Percentiles rank a stretch among this genome's conserved stretches.
Conservation (phyloP, 108 stramenopile species). For the Fistulifera pelliculosa region DNA sequence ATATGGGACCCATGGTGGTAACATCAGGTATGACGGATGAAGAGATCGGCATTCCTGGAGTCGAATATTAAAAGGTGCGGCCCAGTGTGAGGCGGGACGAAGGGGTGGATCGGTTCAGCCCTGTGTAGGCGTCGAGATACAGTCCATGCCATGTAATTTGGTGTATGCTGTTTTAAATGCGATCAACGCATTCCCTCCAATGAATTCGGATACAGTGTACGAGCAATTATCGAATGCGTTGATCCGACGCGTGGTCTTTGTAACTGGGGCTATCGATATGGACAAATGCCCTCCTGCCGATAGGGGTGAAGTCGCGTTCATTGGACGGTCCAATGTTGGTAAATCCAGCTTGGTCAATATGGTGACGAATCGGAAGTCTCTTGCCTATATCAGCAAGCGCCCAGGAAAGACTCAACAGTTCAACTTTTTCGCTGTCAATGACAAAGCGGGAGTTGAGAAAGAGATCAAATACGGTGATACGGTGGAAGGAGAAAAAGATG, state of each 20-base stretch:
- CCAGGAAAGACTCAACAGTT: constrained; percentile 96
- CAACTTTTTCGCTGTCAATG: constrained; percentile 93
- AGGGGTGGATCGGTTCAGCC: constrained; percentile 35
- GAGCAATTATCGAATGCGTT: constrained; percentile 79
- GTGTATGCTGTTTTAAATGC: constrained; percentile 71
- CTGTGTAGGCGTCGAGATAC: constrained; percentile 4
- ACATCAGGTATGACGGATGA: constrained; percentile 32
- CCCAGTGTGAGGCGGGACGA: constrained; percentile 57
- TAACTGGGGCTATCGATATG: constrained; percentile 86
- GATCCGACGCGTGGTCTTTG: constrained; percentile 68
- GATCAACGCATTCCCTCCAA: constrained; percentile 74
- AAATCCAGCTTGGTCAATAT: constrained; percentile 88
- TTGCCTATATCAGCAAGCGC: constrained; percentile 88
- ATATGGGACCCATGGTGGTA: constrained; percentile 51
- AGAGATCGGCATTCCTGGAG: constrained; percentile 62
- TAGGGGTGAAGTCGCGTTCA: constrained; percentile 83
- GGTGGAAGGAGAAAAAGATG: constrained; percentile 62
- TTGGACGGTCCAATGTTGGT: constrained; percentile 90
- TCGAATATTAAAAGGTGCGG: constrained; percentile 69
- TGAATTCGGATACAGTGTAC: constrained; percentile 75
- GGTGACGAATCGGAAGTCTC: constrained; percentile 84
- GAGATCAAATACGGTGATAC: constrained; percentile 80
- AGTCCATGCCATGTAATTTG: constrained; percentile 45
- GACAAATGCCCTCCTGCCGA: constrained; percentile 69
- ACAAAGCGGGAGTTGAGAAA: constrained; percentile 70